phyloP scores from a whole-genome alignment of 495 filamentous ascomycete species.

The Trichocladium antarcticum region DNA sequence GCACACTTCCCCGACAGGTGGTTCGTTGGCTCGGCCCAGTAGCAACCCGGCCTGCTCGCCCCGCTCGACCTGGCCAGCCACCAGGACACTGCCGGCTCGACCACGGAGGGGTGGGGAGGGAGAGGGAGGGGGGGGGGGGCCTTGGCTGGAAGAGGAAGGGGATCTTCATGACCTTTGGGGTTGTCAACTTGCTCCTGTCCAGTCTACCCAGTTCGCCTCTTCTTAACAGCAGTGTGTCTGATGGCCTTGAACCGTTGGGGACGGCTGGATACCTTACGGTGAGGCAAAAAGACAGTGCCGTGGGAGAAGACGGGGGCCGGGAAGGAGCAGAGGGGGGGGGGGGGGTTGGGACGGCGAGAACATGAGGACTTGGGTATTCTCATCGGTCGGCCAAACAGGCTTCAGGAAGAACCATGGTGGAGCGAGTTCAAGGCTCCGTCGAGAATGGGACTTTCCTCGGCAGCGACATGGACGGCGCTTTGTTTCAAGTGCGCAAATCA shows the following conservation, averaged over 20 bases:
- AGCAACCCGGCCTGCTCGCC: too few relatives aligned
- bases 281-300: too few relatives aligned
- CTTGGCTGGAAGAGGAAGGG: conserved; percentile 10
- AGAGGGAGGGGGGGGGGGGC: not conserved
- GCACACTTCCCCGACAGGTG: too few relatives aligned
- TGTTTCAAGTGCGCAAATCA: conserved; percentile 13
- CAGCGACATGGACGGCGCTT: too few relatives aligned
- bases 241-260: too few relatives aligned
- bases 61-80: too few relatives aligned
- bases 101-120: not conserved
- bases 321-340: not conserved
- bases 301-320: not conserved
- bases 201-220: not conserved
- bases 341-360: too few relatives aligned
- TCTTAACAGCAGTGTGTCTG: too few relatives aligned
- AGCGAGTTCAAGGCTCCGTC: not conserved
- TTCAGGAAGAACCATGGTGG: not conserved
- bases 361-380: too few relatives aligned
- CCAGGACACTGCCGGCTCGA: too few relatives aligned
- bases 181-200: not conserved
- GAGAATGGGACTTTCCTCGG: not conserved
- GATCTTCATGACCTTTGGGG: conserved; percentile 7
- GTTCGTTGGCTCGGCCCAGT: too few relatives aligned
- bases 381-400: not conserved
- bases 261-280: too few relatives aligned